phyloP scores from a whole-genome alignment of 495 filamentous ascomycete genomes.

The Penicillium pulvis region DNA sequence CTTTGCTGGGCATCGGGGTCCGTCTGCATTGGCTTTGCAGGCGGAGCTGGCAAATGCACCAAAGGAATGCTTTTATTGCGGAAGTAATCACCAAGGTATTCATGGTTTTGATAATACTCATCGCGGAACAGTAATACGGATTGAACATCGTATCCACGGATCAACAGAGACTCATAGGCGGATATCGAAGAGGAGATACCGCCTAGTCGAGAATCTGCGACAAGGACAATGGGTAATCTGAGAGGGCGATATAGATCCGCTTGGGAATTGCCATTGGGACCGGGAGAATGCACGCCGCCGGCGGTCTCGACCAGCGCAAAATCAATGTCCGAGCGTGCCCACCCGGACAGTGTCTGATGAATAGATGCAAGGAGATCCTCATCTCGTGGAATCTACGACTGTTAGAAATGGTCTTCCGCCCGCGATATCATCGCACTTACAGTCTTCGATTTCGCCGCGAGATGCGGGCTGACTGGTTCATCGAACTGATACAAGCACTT shows the following conservation, averaged over 20 bases:
- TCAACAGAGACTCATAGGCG: slow-evolving; percentile 69
- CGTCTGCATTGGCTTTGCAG: slow-evolving; percentile 32
- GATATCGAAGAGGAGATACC: slow-evolving; percentile 76
- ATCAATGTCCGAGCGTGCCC: slow-evolving; percentile 37
- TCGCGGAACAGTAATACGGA: slow-evolving; percentile 65
- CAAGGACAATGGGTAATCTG: slow-evolving; percentile 68
- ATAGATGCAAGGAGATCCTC: slow-evolving; percentile 49
- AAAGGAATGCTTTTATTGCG: slow-evolving; percentile 55
- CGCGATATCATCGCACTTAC: slow-evolving; percentile 13
- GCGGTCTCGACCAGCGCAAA: slow-evolving; percentile 72
- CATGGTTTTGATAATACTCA: slow-evolving; percentile 61
- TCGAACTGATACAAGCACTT: slow-evolving; percentile 68
- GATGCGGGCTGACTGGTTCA: slow-evolving; percentile 72
- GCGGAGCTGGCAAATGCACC: slow-evolving; percentile 55
- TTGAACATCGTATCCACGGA: slow-evolving; percentile 75
- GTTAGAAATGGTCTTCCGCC: slow-evolving; percentile 7
- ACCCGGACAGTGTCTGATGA: slow-evolving; percentile 45
- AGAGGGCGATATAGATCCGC: slow-evolving; percentile 73
- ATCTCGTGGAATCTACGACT: slow-evolving; percentile 45
- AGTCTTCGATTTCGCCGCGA: slow-evolving; percentile 55
- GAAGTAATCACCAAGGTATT: slow-evolving; percentile 67
- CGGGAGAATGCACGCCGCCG: slow-evolving; percentile 73
- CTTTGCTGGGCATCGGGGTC: slow-evolving; percentile 34
- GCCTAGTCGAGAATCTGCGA: slow-evolving; percentile 70
- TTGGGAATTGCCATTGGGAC: slow-evolving; percentile 71